These are phyloP conservation scores for Candida gigantensis DNA, from an alignment of 1,139 yeast genomes.

Conservation along the genomic window DNA sequence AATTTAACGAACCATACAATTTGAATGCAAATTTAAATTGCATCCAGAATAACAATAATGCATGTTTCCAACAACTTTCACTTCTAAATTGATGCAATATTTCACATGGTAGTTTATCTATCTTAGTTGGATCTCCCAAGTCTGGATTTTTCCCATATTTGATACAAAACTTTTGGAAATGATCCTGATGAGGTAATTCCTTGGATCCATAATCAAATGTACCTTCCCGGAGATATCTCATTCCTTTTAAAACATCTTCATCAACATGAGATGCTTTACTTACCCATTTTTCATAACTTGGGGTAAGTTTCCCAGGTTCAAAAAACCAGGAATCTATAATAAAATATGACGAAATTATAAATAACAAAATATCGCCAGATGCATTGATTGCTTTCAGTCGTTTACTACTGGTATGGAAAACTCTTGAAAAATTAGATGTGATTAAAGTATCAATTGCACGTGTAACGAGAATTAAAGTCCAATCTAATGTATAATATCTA, in stretches of 20 bases:
- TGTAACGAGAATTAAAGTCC: slow-evolving; percentile 24
- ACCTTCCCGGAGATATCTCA: slow-evolving; percentile 24
- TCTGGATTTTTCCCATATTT: slow-evolving; percentile 25
- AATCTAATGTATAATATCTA: slow-evolving; percentile 25
- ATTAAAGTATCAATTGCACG: slow-evolving; percentile 25
- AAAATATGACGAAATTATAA: slow-evolving; percentile 23
- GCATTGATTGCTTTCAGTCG: slow-evolving; percentile 1
- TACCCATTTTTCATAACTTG: slow-evolving; percentile 42
- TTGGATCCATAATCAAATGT: slow-evolving; percentile 6
- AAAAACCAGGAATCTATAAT: slow-evolving; percentile 45
- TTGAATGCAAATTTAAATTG: slow-evolving; percentile 36
- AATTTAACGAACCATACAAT: slow-evolving; percentile 26
- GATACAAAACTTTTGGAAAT: slow-evolving; percentile 25
- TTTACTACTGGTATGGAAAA: slow-evolving; percentile 1
- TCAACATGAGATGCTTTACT: slow-evolving; percentile 43
- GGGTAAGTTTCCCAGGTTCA: slow-evolving; percentile 34
- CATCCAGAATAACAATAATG: slow-evolving; percentile 32
- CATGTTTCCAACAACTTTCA: slow-evolving; percentile 38
- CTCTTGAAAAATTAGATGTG: slow-evolving; percentile 19
- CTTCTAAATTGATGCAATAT: slow-evolving; percentile 35
- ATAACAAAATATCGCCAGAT: slow-evolving; percentile 19
- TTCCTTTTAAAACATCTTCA: slow-evolving; percentile 29
- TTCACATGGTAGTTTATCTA: slow-evolving; percentile 37
- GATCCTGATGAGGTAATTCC: slow-evolving; percentile 12
- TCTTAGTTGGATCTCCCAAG: slow-evolving; percentile 23